Evolutionary conservation across 495 filamentous ascomycete genomes (phyloP), one percentile per base, ranked within the genome.

Genomic region (Penicillium fimorum): DNA sequence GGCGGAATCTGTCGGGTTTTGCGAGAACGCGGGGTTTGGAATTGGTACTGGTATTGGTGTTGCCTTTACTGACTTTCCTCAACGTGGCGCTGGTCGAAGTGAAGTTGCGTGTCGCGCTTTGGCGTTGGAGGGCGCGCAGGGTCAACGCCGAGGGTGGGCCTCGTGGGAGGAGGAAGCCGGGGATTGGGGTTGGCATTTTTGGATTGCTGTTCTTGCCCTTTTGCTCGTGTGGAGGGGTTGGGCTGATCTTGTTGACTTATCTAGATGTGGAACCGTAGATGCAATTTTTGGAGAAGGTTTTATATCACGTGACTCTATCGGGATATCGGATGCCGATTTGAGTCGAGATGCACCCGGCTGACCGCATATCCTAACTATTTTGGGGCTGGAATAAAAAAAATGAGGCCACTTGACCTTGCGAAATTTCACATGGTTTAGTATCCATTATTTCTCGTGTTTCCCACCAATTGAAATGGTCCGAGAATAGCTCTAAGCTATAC

Each of bases 1-100:
- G 92, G 47, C 85, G 87, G 76, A 94, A 96, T 57, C 85, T 85
- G 58, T 87, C 82, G 4, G 92, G 92, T 69, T 94, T 87, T 51
- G 82, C 85, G 56, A 96, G 87, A 2, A 88, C 78, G 47, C 79
- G 74, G 18, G 79, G 80, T 59, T 86, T 86, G 50, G 61, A 44
- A 25, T 56, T 57, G 18, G 53, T 33, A 38, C 17, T 38, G 15
- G 35, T 5, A 17, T 38, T 38, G 35, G 33, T n/a, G 33, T 55
- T 56, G 18, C 51, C 38, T 24, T 32, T 42, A 41, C 47, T 63
- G 49, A 38, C 32, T 46, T 58, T 53, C n/a, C 33, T 60, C 35
- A 58, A 25, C 17, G 48, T 12, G 5, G 55, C 32, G 51, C 45
- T 59, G n/a, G 62, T 61, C 18, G 63, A 62, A 33, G 61, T 70